These are phyloP conservation scores for Gardenia jasminoides DNA, from an alignment of 257 asterid genomes.

Conservation along the genomic window DNA sequence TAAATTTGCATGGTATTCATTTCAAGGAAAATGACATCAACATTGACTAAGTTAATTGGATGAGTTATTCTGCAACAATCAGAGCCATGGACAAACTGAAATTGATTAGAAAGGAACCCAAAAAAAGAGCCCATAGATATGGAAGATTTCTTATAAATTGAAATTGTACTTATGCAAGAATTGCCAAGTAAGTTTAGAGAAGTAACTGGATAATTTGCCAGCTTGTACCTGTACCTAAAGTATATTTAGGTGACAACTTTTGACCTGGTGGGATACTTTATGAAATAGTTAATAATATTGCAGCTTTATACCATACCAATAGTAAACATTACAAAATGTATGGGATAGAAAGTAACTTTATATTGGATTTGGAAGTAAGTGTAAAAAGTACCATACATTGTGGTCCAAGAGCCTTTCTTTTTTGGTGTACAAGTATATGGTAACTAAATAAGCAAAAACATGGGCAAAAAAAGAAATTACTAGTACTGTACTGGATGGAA, in stretches of 20 bases:
- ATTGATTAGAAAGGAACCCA: too few relatives aligned
- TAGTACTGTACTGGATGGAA: not conserved
- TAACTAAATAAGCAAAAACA: not conserved
- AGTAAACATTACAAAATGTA: not conserved
- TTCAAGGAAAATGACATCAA: not conserved
- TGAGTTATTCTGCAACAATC: not conserved
- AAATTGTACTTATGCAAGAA: too few relatives aligned
- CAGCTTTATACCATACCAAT: not conserved
- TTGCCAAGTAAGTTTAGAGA: not conserved
- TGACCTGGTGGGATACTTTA: not conserved
- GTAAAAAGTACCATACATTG: not conserved
- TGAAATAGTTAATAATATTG: not conserved
- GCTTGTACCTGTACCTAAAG: not conserved
- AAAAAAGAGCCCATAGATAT: too few relatives aligned
- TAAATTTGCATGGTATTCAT: not conserved
- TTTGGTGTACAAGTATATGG: not conserved
- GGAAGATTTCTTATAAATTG: too few relatives aligned
- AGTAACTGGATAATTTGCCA: not conserved
- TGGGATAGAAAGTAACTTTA: not conserved
- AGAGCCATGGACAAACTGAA: not conserved
- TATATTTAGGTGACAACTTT: not conserved
- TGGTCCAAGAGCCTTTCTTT: not conserved
- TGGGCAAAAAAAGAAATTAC: not conserved
- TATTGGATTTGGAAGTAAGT: not conserved
- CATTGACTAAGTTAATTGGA: not conserved